These are phyloP conservation scores for Patellifolia procumbens DNA, from an alignment of 179 eudicot species.

Conservation along the genomic window DNA sequence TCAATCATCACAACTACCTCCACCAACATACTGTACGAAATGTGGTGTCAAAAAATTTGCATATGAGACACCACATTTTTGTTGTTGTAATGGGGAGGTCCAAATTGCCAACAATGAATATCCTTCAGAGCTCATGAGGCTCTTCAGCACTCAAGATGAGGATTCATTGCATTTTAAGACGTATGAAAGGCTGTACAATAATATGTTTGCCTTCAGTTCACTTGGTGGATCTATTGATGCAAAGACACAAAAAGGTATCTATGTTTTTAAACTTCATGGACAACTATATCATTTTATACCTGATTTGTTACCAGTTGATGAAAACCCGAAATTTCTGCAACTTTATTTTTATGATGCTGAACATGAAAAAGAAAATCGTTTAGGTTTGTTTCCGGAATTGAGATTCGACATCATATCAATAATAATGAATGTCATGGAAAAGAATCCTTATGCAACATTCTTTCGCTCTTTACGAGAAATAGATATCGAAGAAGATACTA, in stretches of 20 bases:
- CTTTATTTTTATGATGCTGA: slow-evolving; percentile 10
- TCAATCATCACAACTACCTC: too few relatives aligned
- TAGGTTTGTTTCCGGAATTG: neutral
- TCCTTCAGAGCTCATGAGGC: neutral
- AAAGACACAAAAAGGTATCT: neutral
- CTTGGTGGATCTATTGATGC: neutral
- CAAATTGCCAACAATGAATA: neutral
- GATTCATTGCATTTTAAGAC: neutral
- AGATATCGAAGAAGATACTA: neutral
- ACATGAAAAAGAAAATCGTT: neutral
- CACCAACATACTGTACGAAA: too few relatives aligned
- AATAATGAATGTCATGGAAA: neutral
- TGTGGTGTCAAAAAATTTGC: neutral
- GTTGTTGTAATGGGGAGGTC: neutral
- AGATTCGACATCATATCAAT: neutral
- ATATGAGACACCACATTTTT: neutral
- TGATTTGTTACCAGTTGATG: neutral
- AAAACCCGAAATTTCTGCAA: neutral
- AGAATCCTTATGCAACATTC: neutral
- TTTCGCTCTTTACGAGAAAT: neutral
- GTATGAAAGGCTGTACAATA: neutral
- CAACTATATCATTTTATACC: neutral
- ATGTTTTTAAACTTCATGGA: slow-evolving; percentile 3
- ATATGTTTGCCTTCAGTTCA: neutral
- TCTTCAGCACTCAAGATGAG: neutral